Evolutionary conservation across 1,284 basidiomycete species (phyloP).

Genomic region (Apiotrichum siamense): DNA sequence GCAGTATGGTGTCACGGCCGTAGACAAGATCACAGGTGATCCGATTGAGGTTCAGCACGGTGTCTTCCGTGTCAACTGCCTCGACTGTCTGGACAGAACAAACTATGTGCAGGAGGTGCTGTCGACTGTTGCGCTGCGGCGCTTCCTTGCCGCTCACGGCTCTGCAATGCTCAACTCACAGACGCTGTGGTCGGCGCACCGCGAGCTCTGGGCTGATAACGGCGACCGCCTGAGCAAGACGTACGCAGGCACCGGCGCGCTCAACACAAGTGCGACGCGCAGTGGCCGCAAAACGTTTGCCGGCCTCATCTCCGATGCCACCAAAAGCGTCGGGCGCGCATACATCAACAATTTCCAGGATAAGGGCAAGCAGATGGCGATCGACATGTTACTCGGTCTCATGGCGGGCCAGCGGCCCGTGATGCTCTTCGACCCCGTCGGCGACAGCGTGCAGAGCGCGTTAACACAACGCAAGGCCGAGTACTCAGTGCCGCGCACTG

Average conservation of each 20-base stretch:
- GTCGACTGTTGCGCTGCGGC: slow-evolving; percentile 65
- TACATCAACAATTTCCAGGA: slow-evolving; percentile 99
- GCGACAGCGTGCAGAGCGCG: slow-evolving; percentile 71
- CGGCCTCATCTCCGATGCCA: slow-evolving; percentile 89
- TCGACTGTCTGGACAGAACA: slow-evolving; percentile 96
- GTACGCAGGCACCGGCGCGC: slow-evolving; percentile 91
- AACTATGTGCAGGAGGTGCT: slow-evolving; percentile 95
- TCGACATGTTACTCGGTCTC: slow-evolving; percentile 93
- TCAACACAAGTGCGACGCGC: slow-evolving; percentile 93
- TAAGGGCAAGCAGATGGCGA: slow-evolving; percentile 85
- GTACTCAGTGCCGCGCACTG: slow-evolving; percentile 73
- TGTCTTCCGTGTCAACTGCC: slow-evolving; percentile 87
- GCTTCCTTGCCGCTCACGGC: slow-evolving; percentile 40
- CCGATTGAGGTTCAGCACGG: slow-evolving; percentile 78
- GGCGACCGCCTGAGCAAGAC: slow-evolving; percentile 80
- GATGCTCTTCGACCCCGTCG: slow-evolving; percentile 87
- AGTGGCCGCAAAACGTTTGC: slow-evolving; percentile 89
- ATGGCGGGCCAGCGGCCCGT: slow-evolving; percentile 81
- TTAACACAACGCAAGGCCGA: slow-evolving; percentile 66
- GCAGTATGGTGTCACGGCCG: slow-evolving; percentile 76
- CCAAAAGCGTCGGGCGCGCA: slow-evolving; percentile 83
- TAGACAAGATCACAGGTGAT: slow-evolving; percentile 60
- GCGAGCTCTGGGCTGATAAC: slow-evolving; percentile 95
- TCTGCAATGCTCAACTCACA: slow-evolving; percentile 27
- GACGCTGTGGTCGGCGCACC: slow-evolving; percentile 75